Conservation (phyloP, 148 eudicot species). For the Dianthus caryophyllus region DNA sequence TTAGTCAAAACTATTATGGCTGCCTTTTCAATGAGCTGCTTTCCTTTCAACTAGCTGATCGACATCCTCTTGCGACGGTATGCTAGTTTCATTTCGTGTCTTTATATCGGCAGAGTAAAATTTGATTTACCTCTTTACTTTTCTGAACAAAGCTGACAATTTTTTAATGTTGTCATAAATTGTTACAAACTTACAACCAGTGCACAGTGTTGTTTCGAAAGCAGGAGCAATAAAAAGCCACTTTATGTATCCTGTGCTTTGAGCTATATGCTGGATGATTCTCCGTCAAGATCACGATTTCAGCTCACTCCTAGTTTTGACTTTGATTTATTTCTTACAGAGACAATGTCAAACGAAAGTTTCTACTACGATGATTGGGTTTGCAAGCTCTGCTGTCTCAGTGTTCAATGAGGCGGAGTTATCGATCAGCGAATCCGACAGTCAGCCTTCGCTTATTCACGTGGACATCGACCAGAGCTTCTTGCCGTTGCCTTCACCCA, state of each 20-base stretch:
- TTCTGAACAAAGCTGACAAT: background rate
- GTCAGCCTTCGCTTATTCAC: conserved; percentile 50
- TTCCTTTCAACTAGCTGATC: conserved; percentile 87
- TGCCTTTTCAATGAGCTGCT: conserved; percentile 94
- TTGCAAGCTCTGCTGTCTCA: conserved; percentile 68
- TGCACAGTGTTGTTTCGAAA: too few relatives aligned
- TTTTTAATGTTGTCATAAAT: background rate
- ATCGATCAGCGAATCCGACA: conserved; percentile 49
- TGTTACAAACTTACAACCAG: too few relatives aligned
- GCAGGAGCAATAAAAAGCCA: too few relatives aligned
- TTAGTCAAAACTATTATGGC: conserved; percentile 90
- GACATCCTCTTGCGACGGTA: conserved; percentile 77
- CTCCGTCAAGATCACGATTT: conserved; percentile 3
- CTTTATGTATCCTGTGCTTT: background rate
- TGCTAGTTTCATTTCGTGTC: conserved; percentile 20
- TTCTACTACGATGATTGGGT: conserved; percentile 61
- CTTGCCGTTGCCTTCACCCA: conserved; percentile 67
- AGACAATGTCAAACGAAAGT: conserved; percentile 52
- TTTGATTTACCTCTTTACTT: background rate
- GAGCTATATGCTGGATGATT: background rate
- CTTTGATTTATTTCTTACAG: conserved; percentile 35
- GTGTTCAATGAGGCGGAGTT: conserved; percentile 74
- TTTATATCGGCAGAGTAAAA: background rate
- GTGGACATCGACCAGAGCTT: conserved; percentile 93
- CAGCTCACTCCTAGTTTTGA: conserved; percentile 17